phyloP scores from a whole-genome alignment of 1,284 basidiomycete species.

The Sanguinoderma infundibulare region DNA sequence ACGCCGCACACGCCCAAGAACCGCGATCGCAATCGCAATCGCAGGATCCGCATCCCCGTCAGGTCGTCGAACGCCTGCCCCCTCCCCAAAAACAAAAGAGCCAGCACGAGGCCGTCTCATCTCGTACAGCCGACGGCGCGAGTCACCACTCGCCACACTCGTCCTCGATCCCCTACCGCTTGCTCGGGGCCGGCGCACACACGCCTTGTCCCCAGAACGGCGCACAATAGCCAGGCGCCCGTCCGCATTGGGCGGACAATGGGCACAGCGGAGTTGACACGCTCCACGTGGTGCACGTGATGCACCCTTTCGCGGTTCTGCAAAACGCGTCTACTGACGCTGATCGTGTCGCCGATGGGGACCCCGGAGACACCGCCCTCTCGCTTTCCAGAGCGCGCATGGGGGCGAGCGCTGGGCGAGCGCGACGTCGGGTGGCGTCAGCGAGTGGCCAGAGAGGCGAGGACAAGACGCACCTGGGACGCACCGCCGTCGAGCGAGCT shows the following conservation, averaged over 20 bases:
- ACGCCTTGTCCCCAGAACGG: slow-evolving; percentile 1
- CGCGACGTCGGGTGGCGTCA: background rate
- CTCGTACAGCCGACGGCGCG: background rate
- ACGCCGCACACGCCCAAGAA: background rate
- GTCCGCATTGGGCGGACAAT: slow-evolving; percentile 22
- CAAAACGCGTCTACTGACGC: slow-evolving; percentile 9
- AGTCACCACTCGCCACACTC: background rate
- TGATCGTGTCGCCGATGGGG: slow-evolving; percentile 17
- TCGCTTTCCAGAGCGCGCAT: background rate
- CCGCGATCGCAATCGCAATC: background rate
- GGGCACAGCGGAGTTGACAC: slow-evolving; percentile 24
- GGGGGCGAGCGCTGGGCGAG: background rate
- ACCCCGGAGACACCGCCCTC: slow-evolving; percentile 14
- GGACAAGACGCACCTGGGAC: background rate
- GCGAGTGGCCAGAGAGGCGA: background rate
- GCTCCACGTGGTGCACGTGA: slow-evolving; percentile 29
- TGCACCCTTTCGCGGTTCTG: background rate
- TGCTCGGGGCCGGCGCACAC: background rate
- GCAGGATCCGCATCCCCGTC: background rate
- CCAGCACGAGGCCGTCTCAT: background rate
- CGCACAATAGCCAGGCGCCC: slow-evolving; percentile 13
- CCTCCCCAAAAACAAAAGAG: background rate
- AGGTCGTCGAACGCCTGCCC: background rate
- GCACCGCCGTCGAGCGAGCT: background rate
- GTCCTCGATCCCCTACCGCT: background rate